Conservation (phyloP, 73 alveolate species). For the Halteria grandinella region DNA sequence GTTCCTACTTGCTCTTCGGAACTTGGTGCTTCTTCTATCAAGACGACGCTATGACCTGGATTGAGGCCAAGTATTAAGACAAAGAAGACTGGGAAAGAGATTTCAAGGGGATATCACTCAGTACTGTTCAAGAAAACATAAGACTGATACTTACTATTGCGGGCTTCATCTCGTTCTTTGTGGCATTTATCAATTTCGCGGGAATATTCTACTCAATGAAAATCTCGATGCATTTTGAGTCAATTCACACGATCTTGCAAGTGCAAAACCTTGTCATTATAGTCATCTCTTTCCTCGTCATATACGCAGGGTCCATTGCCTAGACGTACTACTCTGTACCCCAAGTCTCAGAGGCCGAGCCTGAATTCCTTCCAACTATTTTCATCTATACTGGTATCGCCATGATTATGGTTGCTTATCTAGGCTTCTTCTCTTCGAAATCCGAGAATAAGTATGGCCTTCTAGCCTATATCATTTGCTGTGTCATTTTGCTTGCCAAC, state of each 20-base stretch:
- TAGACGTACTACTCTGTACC: conserved; percentile 26
- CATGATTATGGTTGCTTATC: conserved; percentile 35
- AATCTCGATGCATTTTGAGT: conserved; percentile 27
- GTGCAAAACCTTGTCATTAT: conserved; percentile 44
- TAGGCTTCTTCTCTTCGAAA: conserved; percentile 53
- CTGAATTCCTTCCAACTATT: conserved; percentile 36
- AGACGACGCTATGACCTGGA: conserved; percentile 61
- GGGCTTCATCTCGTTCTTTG: conserved; percentile 24
- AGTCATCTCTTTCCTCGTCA: conserved; percentile 35
- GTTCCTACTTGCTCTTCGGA: conserved; percentile 24
- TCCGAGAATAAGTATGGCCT: conserved; percentile 46
- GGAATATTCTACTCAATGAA: conserved; percentile 47
- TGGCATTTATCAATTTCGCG: conserved; percentile 5
- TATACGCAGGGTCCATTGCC: conserved; percentile 39
- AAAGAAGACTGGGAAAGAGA: conserved; percentile 38
- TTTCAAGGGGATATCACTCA: conserved; percentile 44
- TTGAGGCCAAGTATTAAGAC: conserved; percentile 49
- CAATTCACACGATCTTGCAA: conserved; percentile 48
- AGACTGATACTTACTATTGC: conserved; percentile 46
- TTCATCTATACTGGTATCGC: conserved; percentile 46
- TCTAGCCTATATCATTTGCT: conserved; percentile 10
- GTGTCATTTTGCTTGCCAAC: conserved; percentile 29
- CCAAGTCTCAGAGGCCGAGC: conserved; percentile 43
- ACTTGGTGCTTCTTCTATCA: conserved; percentile 49
- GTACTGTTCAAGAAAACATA: conserved; percentile 36